Conservation (phyloP, 108 stramenopile genomes). For the Skeletonema tropicum region DNA sequence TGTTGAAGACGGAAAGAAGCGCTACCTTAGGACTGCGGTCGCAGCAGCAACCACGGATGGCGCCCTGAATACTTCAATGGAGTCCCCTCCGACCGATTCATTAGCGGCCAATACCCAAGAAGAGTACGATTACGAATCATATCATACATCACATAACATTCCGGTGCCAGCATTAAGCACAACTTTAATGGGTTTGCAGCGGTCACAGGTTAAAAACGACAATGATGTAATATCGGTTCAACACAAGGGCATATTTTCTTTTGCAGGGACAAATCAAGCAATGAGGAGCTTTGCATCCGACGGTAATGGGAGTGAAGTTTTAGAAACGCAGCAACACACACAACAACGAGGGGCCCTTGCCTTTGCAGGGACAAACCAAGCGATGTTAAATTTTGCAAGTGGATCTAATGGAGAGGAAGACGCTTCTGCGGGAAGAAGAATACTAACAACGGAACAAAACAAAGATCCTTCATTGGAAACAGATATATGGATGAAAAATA, state of each 20-base stretch:
- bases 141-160: constrained; percentile 26
- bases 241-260: constrained; percentile 16
- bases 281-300: neutral
- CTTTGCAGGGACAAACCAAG: constrained; percentile 6
- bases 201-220: neutral
- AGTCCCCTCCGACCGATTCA: neutral
- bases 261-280: constrained; percentile 29
- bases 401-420: neutral
- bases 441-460: neutral
- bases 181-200: constrained; percentile 34
- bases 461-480: constrained; percentile 2
- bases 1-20: neutral
- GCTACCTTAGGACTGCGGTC: constrained; percentile 4
- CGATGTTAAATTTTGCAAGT: constrained; percentile 3
- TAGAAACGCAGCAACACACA: neutral
- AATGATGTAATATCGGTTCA: neutral
- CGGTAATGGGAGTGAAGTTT: neutral
- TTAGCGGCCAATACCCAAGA: constrained; percentile 1
- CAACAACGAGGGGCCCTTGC: neutral
- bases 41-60: neutral
- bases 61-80: neutral
- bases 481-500: neutral
- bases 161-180: constrained; percentile 39
- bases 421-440: constrained; percentile 6
- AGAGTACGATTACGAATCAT: constrained; percentile 41